A percentile compares a stretch with the other conserved stretches of the same genome.
phyloP scores from a whole-genome alignment of 805 yeast species.

The Sugiyamaella marilandica region DNA sequence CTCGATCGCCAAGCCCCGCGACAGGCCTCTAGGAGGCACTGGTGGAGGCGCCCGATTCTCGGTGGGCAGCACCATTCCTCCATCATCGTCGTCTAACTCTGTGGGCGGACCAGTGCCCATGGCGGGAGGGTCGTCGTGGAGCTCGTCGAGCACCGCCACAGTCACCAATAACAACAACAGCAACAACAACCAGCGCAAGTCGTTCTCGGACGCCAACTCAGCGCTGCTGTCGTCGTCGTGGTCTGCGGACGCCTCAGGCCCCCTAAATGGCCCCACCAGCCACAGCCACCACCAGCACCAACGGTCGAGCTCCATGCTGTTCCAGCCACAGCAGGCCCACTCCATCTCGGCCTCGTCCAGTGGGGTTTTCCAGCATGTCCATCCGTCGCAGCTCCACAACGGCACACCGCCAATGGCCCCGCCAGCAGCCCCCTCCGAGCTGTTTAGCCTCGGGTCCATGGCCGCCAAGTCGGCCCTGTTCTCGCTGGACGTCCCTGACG shows the following conservation, averaged over 20 bases:
- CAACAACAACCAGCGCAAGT: not conserved
- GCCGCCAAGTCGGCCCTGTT: conserved; percentile 7
- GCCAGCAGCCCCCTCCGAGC: conserved; percentile 3
- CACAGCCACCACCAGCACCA: conserved; percentile 1
- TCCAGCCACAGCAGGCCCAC: conserved; percentile 1
- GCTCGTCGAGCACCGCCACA: not conserved
- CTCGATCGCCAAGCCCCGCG: conserved; percentile 14
- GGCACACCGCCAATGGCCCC: conserved; percentile 5
- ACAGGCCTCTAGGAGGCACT: conserved; percentile 5
- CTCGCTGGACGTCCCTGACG: conserved; percentile 7
- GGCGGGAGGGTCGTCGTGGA: not conserved
- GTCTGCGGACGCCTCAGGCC: not conserved
- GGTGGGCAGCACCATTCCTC: conserved; percentile 4
- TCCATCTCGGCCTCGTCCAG: not conserved
- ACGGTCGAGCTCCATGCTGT: not conserved
- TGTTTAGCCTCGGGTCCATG: conserved; percentile 3
- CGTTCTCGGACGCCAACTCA: not conserved
- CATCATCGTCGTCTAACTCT: not conserved
- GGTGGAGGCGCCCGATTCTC: conserved; percentile 7
- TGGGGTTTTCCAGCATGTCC: conserved; percentile 11
- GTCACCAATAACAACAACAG: not conserved
- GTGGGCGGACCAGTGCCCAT: not conserved
- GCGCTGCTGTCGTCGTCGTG: conserved; percentile 2
- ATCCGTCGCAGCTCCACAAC: conserved; percentile 11
- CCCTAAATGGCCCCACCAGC: not conserved